Evolutionary conservation across 352 stramenopile species (phyloP).

Genomic region (Thalassiosira mediterranea): DNA sequence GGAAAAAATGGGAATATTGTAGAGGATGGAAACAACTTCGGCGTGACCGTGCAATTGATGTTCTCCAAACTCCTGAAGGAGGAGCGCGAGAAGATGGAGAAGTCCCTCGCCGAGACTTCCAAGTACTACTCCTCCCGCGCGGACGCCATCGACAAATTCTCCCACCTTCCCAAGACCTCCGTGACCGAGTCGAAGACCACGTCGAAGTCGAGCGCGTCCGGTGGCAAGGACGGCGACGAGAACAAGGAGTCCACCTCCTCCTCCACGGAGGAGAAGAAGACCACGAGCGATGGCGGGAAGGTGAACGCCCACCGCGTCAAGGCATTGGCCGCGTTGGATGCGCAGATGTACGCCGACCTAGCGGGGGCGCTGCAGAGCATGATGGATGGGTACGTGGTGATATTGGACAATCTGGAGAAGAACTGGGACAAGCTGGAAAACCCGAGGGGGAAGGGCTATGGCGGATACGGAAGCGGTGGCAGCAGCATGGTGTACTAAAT

Average conservation of each 20-base stretch:
- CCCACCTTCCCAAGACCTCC: slow-evolving; percentile 44
- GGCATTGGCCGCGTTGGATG: slow-evolving; percentile 56
- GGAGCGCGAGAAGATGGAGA: slow-evolving; percentile 54
- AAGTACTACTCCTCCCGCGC: slow-evolving; percentile 73
- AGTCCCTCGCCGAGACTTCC: slow-evolving; percentile 55
- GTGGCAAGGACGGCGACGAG: slow-evolving; percentile 57
- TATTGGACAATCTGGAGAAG: slow-evolving; percentile 78
- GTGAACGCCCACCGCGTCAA: slow-evolving; percentile 45
- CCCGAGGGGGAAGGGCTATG: slow-evolving; percentile 62
- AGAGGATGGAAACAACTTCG: slow-evolving; percentile 84
- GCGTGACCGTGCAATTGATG: slow-evolving; percentile 75
- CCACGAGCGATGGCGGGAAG: slow-evolving; percentile 10
- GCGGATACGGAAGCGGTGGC: slow-evolving; percentile 47
- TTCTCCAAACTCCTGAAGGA: slow-evolving; percentile 65
- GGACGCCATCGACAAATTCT: slow-evolving; percentile 57
- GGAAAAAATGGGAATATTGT: too few relatives aligned
- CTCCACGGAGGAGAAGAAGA: slow-evolving; percentile 38
- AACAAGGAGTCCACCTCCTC: slow-evolving; percentile 40
- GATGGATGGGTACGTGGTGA: slow-evolving; percentile 59
- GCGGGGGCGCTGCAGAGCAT: slow-evolving; percentile 46
- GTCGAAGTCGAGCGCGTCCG: slow-evolving; percentile 45
- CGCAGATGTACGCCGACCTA: slow-evolving; percentile 61
- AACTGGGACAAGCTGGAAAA: slow-evolving; percentile 74
- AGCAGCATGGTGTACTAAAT: slow-evolving; percentile 49
- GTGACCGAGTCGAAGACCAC: slow-evolving; percentile 41